Evolutionary conservation across 345 rosid species (phyloP).

Genomic region (Bruguiera gymnorhiza): DNA sequence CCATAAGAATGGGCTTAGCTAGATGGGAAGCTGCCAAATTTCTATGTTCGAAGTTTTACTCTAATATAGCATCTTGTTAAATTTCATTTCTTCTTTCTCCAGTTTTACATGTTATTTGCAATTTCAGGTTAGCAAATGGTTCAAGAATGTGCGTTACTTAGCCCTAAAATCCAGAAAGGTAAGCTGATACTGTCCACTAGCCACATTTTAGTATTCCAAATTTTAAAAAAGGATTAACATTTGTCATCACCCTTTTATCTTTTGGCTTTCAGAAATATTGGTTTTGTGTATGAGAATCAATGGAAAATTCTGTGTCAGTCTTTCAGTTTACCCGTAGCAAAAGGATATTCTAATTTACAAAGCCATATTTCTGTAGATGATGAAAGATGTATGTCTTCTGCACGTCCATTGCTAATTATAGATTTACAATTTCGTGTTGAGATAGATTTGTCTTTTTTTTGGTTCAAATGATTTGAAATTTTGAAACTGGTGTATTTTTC

Average conservation of each 20-base stretch:
- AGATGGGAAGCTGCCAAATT: too few relatives aligned
- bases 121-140: conserved; percentile 94
- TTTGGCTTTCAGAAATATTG: background rate
- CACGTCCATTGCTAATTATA: background rate
- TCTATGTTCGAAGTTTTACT: too few relatives aligned
- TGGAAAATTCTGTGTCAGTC: too few relatives aligned
- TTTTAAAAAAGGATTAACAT: background rate
- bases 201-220: background rate
- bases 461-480: background rate
- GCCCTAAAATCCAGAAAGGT: conserved; percentile 89
- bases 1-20: too few relatives aligned
- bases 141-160: conserved; percentile 84
- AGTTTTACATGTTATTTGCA: conserved; percentile 19
- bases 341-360: too few relatives aligned
- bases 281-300: too few relatives aligned
- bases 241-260: background rate
- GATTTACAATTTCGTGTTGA: background rate
- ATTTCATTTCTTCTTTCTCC: conserved; percentile 6
- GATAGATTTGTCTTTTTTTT: background rate
- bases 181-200: conserved; percentile 9
- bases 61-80: background rate
- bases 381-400: background rate
- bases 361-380: background rate
- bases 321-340: too few relatives aligned
- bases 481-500: background rate